Percentiles rank a stretch among this genome's conserved stretches.
phyloP scores from a whole-genome alignment of 495 filamentous ascomycete genomes.

The Penicillium fimorum region DNA sequence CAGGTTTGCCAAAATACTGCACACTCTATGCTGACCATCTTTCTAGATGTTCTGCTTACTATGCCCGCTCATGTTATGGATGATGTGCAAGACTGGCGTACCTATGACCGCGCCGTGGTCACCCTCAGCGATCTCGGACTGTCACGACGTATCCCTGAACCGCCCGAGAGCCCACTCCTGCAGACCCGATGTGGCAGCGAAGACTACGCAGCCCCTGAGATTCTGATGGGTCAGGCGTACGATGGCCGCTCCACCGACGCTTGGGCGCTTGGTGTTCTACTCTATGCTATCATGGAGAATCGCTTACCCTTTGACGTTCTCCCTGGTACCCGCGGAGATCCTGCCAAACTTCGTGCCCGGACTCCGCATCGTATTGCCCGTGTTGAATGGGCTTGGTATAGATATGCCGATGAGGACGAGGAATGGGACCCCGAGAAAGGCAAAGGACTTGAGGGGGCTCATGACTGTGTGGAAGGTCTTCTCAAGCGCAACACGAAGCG shows the following conservation, averaged over 20 bases:
- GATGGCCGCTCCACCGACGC: constrained; percentile 91
- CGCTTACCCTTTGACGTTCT: constrained; percentile 88
- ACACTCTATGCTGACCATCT: constrained; percentile 26
- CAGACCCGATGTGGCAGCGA: constrained; percentile 91
- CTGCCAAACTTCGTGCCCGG: constrained; percentile 66
- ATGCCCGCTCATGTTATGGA: constrained; percentile 57
- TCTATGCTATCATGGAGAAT: constrained; percentile 91
- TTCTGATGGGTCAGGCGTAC: constrained; percentile 92
- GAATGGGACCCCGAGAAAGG: constrained; percentile 63
- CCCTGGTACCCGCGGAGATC: constrained; percentile 67
- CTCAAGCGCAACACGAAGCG: constrained; percentile 75
- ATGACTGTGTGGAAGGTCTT: constrained; percentile 75
- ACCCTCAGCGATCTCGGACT: constrained; percentile 92
- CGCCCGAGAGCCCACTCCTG: constrained; percentile 68
- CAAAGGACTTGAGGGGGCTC: constrained; percentile 66
- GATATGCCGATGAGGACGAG: constrained; percentile 72
- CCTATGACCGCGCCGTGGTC: constrained; percentile 74
- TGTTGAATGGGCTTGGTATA: constrained; percentile 91
- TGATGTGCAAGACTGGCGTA: constrained; percentile 58
- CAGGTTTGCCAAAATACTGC: neutral
- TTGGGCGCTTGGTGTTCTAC: constrained; percentile 90
- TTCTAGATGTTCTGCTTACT: constrained; percentile 84
- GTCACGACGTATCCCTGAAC: constrained; percentile 73
- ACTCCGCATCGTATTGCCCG: constrained; percentile 92
- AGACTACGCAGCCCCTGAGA: constrained; percentile 95